These are phyloP conservation scores for Raphidocelis subcapitata DNA, from an alignment of 139 green algal species.

Conservation along the genomic window DNA sequence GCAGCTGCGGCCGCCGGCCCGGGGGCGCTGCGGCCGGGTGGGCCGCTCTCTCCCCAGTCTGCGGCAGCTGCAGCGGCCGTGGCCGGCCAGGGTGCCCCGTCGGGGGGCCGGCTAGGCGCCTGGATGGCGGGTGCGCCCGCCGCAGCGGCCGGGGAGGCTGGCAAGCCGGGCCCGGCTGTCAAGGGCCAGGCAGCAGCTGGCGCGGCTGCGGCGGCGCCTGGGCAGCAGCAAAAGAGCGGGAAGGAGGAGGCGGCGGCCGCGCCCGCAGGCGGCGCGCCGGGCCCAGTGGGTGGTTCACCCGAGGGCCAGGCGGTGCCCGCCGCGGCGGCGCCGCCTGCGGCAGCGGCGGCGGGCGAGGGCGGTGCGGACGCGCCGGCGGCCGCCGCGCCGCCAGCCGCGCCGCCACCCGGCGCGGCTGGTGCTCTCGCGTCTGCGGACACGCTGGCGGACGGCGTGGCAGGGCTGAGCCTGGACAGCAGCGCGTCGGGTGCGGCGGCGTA, in stretches of 20 bases:
- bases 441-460: not conserved
- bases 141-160: constrained; percentile 20
- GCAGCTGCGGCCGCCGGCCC: constrained; percentile 18
- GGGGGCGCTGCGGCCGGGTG: constrained; percentile 8
- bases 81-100: not conserved
- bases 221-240: no score
- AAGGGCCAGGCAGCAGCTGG: no score
- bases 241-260: no score
- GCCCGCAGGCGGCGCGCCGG: no score
- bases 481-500: constrained; percentile 11
- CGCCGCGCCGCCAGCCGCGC: not conserved
- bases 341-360: constrained; percentile 16
- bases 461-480: constrained; percentile 6
- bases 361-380: constrained; percentile 14
- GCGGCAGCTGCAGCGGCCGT: constrained; percentile 13
- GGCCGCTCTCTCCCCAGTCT: not conserved
- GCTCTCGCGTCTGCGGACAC: not conserved
- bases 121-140: constrained; percentile 23
- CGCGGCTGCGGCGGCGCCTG: no score
- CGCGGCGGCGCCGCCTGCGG: no score
- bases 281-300: no score
- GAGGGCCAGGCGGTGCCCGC: no score
- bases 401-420: not conserved
- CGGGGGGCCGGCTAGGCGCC: constrained; percentile 9
- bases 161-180: constrained; percentile 10